These are phyloP conservation scores for Polychytrium aggregatum DNA, from an alignment of 192 early-diverging fungal genomes.

Conservation along the genomic window DNA sequence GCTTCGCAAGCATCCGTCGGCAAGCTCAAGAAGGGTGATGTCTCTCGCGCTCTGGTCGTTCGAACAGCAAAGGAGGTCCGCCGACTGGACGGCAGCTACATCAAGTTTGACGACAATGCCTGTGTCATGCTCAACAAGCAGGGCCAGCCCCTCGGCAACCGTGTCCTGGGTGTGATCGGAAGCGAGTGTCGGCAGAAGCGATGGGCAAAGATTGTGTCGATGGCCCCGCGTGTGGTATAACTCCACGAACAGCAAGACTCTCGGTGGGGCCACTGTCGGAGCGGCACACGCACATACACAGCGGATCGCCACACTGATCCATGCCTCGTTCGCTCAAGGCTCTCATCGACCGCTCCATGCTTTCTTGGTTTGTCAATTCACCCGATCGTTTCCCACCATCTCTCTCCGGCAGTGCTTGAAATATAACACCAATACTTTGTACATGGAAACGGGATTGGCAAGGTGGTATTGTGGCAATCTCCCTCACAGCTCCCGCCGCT, in stretches of 20 bases:
- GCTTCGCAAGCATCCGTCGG: constrained; percentile 24
- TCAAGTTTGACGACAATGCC: constrained; percentile 96
- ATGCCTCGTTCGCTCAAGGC: neutral
- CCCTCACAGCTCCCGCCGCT: neutral
- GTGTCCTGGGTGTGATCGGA: constrained; percentile 83
- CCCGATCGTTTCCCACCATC: neutral
- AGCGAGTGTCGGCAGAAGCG: constrained; percentile 84
- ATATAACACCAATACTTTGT: neutral
- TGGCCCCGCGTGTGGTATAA: constrained; percentile 85
- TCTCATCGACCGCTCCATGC: neutral
- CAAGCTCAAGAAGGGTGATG: constrained; percentile 90
- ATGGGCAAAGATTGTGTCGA: constrained; percentile 88
- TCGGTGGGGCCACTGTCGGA: neutral
- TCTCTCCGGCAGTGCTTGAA: neutral
- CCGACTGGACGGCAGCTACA: constrained; percentile 81
- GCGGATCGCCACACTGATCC: too few species aligned
- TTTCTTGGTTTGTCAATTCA: neutral
- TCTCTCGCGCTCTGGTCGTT: constrained; percentile 80
- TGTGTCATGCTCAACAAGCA: constrained; percentile 89
- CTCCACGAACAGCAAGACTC: neutral
- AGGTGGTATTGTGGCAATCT: neutral
- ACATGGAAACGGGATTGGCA: neutral
- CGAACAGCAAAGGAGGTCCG: constrained; percentile 79
- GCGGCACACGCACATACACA: neutral
- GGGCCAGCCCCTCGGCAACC: constrained; percentile 86